These are phyloP conservation scores for Plasmodium inui DNA, from an alignment of 169 alveolate species.

Conservation along the genomic window DNA sequence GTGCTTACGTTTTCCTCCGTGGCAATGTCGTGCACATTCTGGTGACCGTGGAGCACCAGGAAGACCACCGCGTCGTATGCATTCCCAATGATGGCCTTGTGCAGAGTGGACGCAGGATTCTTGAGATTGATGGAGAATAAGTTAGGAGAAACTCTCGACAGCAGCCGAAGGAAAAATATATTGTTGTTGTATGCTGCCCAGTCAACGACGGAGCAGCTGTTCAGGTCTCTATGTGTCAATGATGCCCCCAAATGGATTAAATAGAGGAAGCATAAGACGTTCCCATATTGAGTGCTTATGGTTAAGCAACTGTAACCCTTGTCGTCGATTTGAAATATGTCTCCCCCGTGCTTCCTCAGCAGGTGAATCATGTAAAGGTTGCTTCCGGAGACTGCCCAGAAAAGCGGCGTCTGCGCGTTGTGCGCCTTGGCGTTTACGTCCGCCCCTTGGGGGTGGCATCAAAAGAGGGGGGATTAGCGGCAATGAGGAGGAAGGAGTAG, in stretches of 20 bases:
- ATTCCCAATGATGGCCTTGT: constrained; percentile 67
- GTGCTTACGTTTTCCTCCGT: constrained; percentile 50
- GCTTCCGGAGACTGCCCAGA: constrained; percentile 64
- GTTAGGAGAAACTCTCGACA: constrained; percentile 30
- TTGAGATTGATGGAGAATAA: constrained; percentile 12
- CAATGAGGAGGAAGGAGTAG: too few relatives aligned
- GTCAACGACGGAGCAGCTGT: constrained; percentile 29
- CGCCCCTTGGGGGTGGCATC: constrained; percentile 23
- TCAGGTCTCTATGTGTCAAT: constrained; percentile 46
- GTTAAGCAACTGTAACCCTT: constrained; percentile 68
- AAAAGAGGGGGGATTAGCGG: not conserved
- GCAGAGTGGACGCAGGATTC: constrained; percentile 23
- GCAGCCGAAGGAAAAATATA: constrained; percentile 50
- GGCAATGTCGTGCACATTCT: constrained; percentile 35
- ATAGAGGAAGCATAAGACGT: constrained; percentile 29
- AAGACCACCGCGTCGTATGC: constrained; percentile 57
- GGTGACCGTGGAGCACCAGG: constrained; percentile 12
- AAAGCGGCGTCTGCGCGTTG: constrained; percentile 46
- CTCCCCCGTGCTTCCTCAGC: constrained; percentile 25
- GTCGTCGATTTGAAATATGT: constrained; percentile 40
- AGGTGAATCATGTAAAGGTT: constrained; percentile 59
- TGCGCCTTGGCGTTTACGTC: constrained; percentile 23
- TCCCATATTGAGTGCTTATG: constrained; percentile 44
- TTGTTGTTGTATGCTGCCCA: constrained; percentile 71
- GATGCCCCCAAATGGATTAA: constrained; percentile 18